phyloP scores from a whole-genome alignment of 805 yeast genomes.

The Candida vartiovaarae region DNA sequence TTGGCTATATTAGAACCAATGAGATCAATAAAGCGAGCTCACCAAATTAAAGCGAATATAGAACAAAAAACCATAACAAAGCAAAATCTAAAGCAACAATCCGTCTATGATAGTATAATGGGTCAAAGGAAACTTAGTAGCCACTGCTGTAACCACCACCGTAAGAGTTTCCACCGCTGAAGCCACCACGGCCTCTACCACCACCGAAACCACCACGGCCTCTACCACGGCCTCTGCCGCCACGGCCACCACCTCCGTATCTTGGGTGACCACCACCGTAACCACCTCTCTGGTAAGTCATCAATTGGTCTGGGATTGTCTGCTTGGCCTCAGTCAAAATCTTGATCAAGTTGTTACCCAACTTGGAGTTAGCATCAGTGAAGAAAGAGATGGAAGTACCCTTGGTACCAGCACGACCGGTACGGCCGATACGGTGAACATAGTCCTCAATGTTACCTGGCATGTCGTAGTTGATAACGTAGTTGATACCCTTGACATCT shows the following conservation, averaged over 20 bases:
- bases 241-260: conserved; percentile 34
- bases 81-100: too few species aligned
- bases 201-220: conserved; percentile 16
- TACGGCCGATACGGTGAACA: conserved; percentile 92
- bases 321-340: conserved; percentile 96
- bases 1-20: not conserved
- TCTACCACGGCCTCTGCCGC: conserved; percentile 33
- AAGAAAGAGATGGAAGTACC: conserved; percentile 96
- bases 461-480: conserved; percentile 92
- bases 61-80: too few species aligned
- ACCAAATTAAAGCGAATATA: too few species aligned
- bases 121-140: not conserved
- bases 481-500: conserved; percentile 97
- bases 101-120: too few species aligned
- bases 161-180: conserved; percentile 6
- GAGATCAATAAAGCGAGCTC: not conserved
- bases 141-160: not conserved
- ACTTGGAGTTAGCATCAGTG: conserved; percentile 78
- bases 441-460: conserved; percentile 98
- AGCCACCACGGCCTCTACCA: conserved; percentile 11
- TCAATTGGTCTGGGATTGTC: conserved; percentile 72
- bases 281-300: conserved; percentile 67
- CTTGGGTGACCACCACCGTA: conserved; percentile 55
- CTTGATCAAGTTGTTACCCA: conserved; percentile 85
- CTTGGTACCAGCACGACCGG: conserved; percentile 96